phyloP scores from a whole-genome alignment of 2,329 filamentous ascomycete genomes.

The Cordyceps militaris region DNA sequence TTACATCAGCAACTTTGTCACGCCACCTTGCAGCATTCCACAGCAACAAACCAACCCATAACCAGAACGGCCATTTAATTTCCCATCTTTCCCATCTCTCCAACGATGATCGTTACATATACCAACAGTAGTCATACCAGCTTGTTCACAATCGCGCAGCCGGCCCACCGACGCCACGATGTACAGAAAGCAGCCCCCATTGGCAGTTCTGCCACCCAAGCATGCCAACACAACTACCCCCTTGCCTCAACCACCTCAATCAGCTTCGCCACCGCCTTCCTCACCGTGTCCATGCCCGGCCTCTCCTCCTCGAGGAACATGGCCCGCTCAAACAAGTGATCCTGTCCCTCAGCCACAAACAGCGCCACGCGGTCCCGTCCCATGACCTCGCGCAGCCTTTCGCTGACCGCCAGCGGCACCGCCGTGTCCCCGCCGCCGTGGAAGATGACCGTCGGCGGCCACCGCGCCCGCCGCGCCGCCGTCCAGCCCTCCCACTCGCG shows the following conservation, averaged over 20 bases:
- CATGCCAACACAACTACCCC: neutral
- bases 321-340: conserved; percentile 24
- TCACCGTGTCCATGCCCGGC: conserved; percentile 23
- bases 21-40: no score
- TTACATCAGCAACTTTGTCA: conserved; percentile 3
- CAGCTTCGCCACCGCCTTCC: conserved; percentile 19
- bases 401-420: conserved; percentile 24
- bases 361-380: conserved; percentile 21
- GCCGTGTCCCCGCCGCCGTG: conserved; percentile 25
- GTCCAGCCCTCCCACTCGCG: conserved; percentile 23
- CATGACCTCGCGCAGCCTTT: conserved; percentile 21
- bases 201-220: no score
- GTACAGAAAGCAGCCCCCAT: no score
- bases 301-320: conserved; percentile 25
- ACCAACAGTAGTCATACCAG: no score
- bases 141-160: no score
- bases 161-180: no score
- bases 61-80: no score
- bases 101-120: no score
- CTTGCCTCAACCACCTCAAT: conserved; percentile 17
- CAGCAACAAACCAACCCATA: no score
- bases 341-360: conserved; percentile 21
- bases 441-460: conserved; percentile 29
- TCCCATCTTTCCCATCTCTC: neutral
- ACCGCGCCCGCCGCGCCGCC: conserved; percentile 16